Base-by-base conservation (phyloP, 73 alveolate genomes). In the Blepharisma japonicum region DNA sequence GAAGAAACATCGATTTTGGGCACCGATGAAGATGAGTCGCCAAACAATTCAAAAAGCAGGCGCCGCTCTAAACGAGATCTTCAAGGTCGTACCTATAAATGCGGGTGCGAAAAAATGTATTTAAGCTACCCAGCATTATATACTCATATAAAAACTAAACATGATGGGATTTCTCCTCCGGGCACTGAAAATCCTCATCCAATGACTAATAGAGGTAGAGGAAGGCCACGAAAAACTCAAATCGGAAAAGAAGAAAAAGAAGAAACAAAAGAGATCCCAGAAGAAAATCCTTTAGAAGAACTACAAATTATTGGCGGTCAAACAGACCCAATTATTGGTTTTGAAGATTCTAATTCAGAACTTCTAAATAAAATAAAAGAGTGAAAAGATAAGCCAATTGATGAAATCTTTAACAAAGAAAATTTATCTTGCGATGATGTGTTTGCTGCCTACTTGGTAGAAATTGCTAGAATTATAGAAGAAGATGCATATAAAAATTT, bases 61-160 rank as follows among this genome's bases (percentile, higher is more conserved):
- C 71, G 98, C 27, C 53, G 98, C 55, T 90, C 95, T 27, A 93
- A 93, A 86, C 90, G 88, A 80, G 97, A 93, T 71, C 87, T 87
- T 61, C 56, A 79, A 56, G 98, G 96, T 9, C 78, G 98, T 71
- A 90, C 87, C 85, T 93, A 77, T 86, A 71, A 72, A 70, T 93
- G 98, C 77, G 98, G 98, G 9, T 93, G 98, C 76, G 98, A 96
- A n/a, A 95, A 95, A 83, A 91, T 83, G 55, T 95, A 95, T 83
- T 88, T 95, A 42, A 82, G 95, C 1, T 95, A 95, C 81, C 99
- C 99, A 0, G 99, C 99, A 0, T 87, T 95, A 71, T 95, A 95
- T 81, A 95, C 99, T 39, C 99, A 95, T 78, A 92, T 94, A 46
- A 95, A 91, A 83, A 89, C 96, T 0, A 95, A 95, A 82, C 99